Evolutionary conservation across 305 asterid genomes (phyloP).

Genomic region (Plantago rigida): DNA sequence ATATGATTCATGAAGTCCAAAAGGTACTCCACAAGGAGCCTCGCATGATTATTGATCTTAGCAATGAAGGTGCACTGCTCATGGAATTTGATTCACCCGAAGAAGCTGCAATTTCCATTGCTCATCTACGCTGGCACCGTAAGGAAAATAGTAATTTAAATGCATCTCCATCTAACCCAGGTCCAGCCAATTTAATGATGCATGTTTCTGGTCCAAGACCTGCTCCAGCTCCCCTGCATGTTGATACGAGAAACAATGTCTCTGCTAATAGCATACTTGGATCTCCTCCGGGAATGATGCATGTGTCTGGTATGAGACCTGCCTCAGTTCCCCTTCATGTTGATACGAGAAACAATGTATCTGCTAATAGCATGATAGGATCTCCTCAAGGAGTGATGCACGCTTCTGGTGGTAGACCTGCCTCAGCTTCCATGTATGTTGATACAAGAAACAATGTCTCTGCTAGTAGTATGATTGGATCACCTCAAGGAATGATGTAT

Average conservation of each 20-base stretch:
- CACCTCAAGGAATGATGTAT: conserved; percentile 35
- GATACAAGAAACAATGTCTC: conserved; percentile 38
- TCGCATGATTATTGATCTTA: conserved; percentile 62
- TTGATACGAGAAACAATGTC: conserved; percentile 37
- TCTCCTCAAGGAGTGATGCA: conserved; percentile 24
- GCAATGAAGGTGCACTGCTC: conserved; percentile 64
- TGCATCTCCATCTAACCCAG: conserved; percentile 33
- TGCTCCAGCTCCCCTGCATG: conserved; percentile 33
- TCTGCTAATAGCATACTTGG: conserved; percentile 41
- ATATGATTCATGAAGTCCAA: conserved; percentile 60
- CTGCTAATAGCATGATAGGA: conserved; percentile 35
- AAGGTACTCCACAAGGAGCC: conserved; percentile 65
- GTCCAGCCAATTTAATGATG: conserved; percentile 37
- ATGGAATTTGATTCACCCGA: conserved; percentile 81
- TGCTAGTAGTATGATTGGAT: conserved; percentile 36
- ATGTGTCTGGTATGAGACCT: conserved; percentile 39
- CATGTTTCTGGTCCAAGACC: conserved; percentile 41
- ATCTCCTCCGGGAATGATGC: conserved; percentile 24
- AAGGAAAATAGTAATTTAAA: conserved; percentile 42
- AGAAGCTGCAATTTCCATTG: conserved; percentile 64
- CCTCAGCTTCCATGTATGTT: conserved; percentile 32
- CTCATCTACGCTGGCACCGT: conserved; percentile 67
- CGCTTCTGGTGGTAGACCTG: conserved; percentile 38
- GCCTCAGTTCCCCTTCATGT: conserved; percentile 32
- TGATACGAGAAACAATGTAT: conserved; percentile 37